Evolutionary conservation across 352 stramenopile genomes (phyloP), one percentile per base, ranked within the genome.

Genomic region (Pythium dissimile): DNA sequence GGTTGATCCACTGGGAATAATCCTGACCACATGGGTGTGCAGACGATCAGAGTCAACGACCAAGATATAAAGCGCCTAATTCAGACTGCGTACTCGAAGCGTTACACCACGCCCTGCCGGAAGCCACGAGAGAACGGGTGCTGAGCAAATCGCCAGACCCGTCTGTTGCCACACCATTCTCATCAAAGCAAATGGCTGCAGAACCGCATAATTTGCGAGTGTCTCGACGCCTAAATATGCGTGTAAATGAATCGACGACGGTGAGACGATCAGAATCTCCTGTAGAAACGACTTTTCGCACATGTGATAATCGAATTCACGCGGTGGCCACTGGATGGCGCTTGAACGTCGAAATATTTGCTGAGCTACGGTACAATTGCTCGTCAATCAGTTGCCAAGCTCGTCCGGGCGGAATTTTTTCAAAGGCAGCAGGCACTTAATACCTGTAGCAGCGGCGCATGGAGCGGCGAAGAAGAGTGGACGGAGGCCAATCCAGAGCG

Each of bases 1-100:
- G 5, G 12, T n/a, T 49, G 12, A 49, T 8, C n/a, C 20, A 52
- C 26, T 66, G 58, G 10, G 58, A 66, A 41, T 60, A 60, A 12
- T 64, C 55, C 55, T 64, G 43, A n/a, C n/a, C n/a, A 13, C 45
- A 41, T 9, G 1, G 26, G 20, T 16, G 38, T 27, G 13, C 44
- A 24, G 12, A 7, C 30, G 30, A 35, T 12, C 30, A 12, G n/a
- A n/a, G n/a, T 37, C 31, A 37, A 13, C 31, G 13, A 37, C 31
- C 5, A 41, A 41, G 13, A 15, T 41, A 16, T 11, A 2, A 43
- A 37, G n/a, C n/a, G n/a, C n/a, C n/a, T n/a, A n/a, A n/a, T n/a
- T n/a, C n/a, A n/a, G n/a, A n/a, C n/a, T n/a, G n/a, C n/a, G n/a
- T 61, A 54, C 53, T 43, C 54, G 44, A 9, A 54, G 10, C 11